These are phyloP conservation scores for Gastrodia elata DNA, from an alignment of 106 monocot species.

Conservation along the genomic window DNA sequence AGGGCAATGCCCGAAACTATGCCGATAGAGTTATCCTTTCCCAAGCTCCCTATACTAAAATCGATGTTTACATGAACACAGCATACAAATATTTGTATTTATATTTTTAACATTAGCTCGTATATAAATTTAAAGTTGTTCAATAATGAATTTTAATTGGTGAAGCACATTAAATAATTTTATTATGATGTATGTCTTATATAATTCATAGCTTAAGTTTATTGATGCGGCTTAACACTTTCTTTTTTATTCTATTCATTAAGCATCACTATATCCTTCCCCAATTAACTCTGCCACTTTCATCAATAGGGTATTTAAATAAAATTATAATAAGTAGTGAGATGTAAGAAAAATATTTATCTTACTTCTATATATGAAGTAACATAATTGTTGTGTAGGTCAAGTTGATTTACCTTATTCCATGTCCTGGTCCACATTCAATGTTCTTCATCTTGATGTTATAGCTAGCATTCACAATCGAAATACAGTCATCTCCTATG, in stretches of 20 bases:
- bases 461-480: constrained; percentile 75
- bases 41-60: constrained; percentile 92
- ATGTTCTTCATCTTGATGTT: constrained; percentile 92
- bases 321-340: no score
- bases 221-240: neutral
- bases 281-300: neutral
- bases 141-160: neutral
- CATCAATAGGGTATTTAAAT: no score
- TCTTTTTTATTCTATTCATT: neutral
- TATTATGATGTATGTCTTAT: neutral
- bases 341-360: no score
- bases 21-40: constrained; percentile 51
- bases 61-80: constrained; percentile 5
- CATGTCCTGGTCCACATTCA: constrained; percentile 95
- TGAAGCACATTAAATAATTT: neutral
- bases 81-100: neutral
- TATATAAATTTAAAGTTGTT: no score
- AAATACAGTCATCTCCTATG: constrained; percentile 90
- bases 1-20: constrained; percentile 52
- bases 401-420: constrained; percentile 59
- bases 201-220: neutral
- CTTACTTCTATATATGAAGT: no score
- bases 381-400: neutral
- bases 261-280: neutral
- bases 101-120: no score